Evolutionary conservation across 495 filamentous ascomycete genomes (phyloP).

Genomic region (Penicillium simplicissimum): DNA sequence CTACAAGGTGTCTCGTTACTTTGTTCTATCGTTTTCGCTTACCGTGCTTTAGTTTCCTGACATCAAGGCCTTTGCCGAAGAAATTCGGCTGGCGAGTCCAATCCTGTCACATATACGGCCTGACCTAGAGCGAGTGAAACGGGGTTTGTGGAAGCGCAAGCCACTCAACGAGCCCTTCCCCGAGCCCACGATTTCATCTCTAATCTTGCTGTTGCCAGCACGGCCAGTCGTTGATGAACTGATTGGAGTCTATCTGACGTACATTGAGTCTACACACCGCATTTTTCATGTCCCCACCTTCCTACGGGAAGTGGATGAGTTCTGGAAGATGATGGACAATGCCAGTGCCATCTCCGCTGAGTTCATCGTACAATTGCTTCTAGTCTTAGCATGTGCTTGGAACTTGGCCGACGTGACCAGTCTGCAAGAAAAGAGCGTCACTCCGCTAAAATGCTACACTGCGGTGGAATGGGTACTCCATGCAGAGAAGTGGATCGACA

Average conservation of each 20-base stretch:
- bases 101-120: constrained; percentile 39
- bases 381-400: constrained; percentile 65
- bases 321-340: constrained; percentile 44
- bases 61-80: constrained; percentile 44
- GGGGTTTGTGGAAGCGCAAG: constrained; percentile 38
- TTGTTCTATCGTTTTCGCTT: not conserved
- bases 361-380: constrained; percentile 61
- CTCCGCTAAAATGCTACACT: constrained; percentile 45
- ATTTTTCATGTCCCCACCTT: constrained; percentile 63
- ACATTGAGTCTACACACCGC: constrained; percentile 57
- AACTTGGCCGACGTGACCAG: constrained; percentile 36
- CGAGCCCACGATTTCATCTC: constrained; percentile 31
- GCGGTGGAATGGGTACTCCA: constrained; percentile 64
- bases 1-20: not conserved
- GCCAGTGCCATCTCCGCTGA: constrained; percentile 32
- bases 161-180: constrained; percentile 38
- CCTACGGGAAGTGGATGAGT: constrained; percentile 51
- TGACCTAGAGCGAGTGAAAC: constrained; percentile 37
- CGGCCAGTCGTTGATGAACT: constrained; percentile 52
- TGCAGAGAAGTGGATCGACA: constrained; percentile 61
- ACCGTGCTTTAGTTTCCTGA: constrained; percentile 39
- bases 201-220: constrained; percentile 39
- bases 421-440: constrained; percentile 52
- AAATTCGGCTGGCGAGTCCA: constrained; percentile 41
- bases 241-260: constrained; percentile 52